Evolutionary conservation across 805 yeast genomes (phyloP), one percentile per base, ranked within the genome.

Genomic region (Zygosaccharomyces rouxii): DNA sequence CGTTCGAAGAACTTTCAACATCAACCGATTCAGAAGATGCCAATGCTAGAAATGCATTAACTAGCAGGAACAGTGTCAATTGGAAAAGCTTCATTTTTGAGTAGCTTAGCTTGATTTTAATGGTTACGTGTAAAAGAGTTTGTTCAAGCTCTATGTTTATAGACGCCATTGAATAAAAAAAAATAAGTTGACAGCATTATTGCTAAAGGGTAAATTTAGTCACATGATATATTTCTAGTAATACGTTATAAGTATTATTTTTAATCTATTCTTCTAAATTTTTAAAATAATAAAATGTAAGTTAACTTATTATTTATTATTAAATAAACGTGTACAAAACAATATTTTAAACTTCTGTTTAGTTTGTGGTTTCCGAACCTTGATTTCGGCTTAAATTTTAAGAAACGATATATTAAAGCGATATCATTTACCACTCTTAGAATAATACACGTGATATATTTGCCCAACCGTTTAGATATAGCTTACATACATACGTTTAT

Each of bases 351-450:
- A 7, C 11, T 35, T 44, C 26, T 29, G 28, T 39, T 25, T 39
- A n/a, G 41, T 42, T 10, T 44, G 2, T 3, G 41, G 28, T n/a
- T 38, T 37, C 42, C 42, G 37, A 44, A 44, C 14, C 4, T 25
- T 18, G 3, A 7, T 4, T n/a, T 2, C 13, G n/a, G 7, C 6
- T 30, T 16, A 6, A 43, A 35, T 6, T 5, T 33, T 18, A 23
- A 35, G 13, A 18, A 22, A 22, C n/a, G n/a, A n/a, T n/a, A n/a
- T n/a, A n/a, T n/a, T n/a, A n/a, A n/a, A n/a, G n/a, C n/a, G n/a
- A n/a, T n/a, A n/a, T n/a, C n/a, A n/a, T n/a, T n/a, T n/a, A n/a
- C n/a, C n/a, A n/a, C 28, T 7, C 28, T 25, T 25, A 25, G 28
- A 38, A 18, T 13, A 38, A 38, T 21, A 18, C 40, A 38, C 18